Evolutionary conservation across 164 flowering plant genomes (phyloP).

Genomic region (Malania oleifera): DNA sequence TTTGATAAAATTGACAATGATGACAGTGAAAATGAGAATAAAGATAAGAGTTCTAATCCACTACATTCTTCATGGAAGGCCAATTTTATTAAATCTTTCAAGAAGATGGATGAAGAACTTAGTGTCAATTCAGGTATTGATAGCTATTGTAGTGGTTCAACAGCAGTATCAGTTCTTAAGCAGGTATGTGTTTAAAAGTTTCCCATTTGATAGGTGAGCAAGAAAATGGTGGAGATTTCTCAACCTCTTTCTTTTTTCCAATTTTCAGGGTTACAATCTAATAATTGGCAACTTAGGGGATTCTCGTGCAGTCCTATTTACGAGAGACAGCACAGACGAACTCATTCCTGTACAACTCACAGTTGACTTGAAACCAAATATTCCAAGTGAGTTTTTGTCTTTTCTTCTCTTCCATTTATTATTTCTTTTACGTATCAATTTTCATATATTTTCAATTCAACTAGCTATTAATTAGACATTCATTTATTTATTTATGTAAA

Average conservation of each 20-base stretch:
- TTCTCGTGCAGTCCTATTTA: constrained; percentile 76
- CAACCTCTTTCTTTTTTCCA: not conserved
- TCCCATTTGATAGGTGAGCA: no score
- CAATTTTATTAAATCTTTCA: constrained; percentile 40
- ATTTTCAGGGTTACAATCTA: constrained; percentile 55
- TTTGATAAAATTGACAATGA: not conserved
- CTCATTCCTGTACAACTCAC: constrained; percentile 69
- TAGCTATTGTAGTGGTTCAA: constrained; percentile 63
- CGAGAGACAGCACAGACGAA: constrained; percentile 38
- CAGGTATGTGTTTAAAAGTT: constrained; percentile 38
- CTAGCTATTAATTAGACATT: no score
- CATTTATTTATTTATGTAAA: no score
- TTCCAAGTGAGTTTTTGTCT: constrained; percentile 37
- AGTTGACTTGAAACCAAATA: constrained; percentile 69
- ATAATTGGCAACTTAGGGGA: constrained; percentile 83
- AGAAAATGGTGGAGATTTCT: no score
- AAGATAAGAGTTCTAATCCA: constrained; percentile 8
- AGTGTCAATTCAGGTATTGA: constrained; percentile 30
- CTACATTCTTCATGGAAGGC: constrained; percentile 38
- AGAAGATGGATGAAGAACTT: constrained; percentile 61
- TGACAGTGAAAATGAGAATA: constrained; percentile 2
- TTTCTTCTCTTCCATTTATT: not conserved
- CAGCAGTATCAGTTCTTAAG: constrained; percentile 59
- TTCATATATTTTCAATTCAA: no score
- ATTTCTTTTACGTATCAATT: not conserved